Evolutionary conservation across 805 yeast species (phyloP).

Genomic region (Lachancea thermotolerans): DNA sequence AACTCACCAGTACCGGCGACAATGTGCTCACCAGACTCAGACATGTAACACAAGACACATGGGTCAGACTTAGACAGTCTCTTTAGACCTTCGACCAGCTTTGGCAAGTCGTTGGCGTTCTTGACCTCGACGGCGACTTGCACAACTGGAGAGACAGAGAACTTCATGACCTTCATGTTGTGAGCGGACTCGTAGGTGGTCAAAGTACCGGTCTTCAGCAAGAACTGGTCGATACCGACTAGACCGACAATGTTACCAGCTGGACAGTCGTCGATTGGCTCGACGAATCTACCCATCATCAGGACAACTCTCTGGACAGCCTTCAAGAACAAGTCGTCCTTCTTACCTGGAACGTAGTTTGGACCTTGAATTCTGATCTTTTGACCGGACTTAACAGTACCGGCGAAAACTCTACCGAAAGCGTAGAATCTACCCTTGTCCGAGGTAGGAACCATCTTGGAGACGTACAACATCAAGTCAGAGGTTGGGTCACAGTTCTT

Average conservation of each 20-base stretch:
- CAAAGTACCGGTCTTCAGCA: constrained; percentile 98
- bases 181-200: constrained; percentile 95
- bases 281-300: constrained; percentile 99
- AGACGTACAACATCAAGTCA: constrained; percentile 97
- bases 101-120: constrained; percentile 99
- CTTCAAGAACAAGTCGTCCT: constrained; percentile 95
- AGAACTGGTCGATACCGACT: constrained; percentile 99
- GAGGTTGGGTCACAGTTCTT: constrained; percentile 98
- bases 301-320: constrained; percentile 98
- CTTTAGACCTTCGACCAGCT: constrained; percentile 99
- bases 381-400: constrained; percentile 98
- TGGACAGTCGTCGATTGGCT: constrained; percentile 98
- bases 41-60: constrained; percentile 84
- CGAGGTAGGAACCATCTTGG: constrained; percentile 99
- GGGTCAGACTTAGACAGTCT: constrained; percentile 99
- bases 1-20: constrained; percentile 99
- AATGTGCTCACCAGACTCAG: constrained; percentile 97
- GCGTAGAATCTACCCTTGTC: constrained; percentile 99
- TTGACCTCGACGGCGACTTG: constrained; percentile 99
- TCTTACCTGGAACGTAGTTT: constrained; percentile 97
- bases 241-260: constrained; percentile 99
- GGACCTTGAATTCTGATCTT: constrained; percentile 99
- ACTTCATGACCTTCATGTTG: constrained; percentile 99
- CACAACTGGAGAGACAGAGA: constrained; percentile 99
- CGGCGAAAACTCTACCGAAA: constrained; percentile 99